Evolutionary conservation across 305 asterid genomes (phyloP), one percentile per base, ranked within the genome.

Genomic region (Withania somnifera): DNA sequence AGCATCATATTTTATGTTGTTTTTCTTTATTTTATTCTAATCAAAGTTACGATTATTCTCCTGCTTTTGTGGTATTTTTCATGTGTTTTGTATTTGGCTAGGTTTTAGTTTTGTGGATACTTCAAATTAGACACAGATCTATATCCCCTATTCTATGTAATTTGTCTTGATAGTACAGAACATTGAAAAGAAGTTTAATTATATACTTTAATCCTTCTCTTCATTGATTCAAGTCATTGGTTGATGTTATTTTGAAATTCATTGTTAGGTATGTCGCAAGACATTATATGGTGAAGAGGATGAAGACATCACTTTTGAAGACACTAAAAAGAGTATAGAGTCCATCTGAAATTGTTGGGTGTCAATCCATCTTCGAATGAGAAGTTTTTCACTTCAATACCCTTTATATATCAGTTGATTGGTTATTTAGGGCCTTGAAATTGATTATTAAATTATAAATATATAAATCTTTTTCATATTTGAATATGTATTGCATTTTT

Each of bases 331-430:
- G 80, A 87, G 63, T 80, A 60, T 90, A 58, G 92, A 90, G 86
- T 93, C 87, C n/a, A n/a, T 56, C 98, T 94, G 67, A 94, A 88
- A 89, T 47, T 92, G 86, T 90, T 95, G 78, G 98, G 99, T 83
- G 82, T 92, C 50, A 56, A 88, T 89, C 97, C 98, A 63, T 91
- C 87, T 82, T 86, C 98, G 11, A 83, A 88, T 61, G 97, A 93
- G 88, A 91, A 92, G 98, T 98, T 94, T 64, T 75, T 71, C 32
- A 69, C 80, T 57, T 71, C 34, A 84, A 34, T 34, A 40, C 20
- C 77, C 58, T 11, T 38, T 28, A 38, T 56, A 40, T 80, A 80
- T 80, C 28, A 34, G 54, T 81, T 69, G 51, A 6, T 53, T 64
- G 47, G 14, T 50, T 64, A 50, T 26, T n/a, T n/a, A n/a, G n/a